These are phyloP conservation scores for Wickerhamiella spandovensis DNA, from an alignment of 805 yeast species.

Conservation along the genomic window DNA sequence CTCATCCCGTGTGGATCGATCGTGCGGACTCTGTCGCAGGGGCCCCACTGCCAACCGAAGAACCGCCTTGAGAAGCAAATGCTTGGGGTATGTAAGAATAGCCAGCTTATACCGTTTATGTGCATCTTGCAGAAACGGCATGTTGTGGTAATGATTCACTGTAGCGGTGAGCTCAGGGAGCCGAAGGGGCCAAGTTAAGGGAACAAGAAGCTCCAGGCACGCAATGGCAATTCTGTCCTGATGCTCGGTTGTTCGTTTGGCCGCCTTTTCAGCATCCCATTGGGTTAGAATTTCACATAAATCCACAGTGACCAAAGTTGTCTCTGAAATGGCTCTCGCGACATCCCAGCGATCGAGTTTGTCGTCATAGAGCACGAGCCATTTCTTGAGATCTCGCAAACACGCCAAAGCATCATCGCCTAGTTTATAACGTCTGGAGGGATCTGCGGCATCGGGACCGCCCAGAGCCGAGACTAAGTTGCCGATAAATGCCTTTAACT, in stretches of 20 bases:
- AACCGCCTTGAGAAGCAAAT: constrained; percentile 53
- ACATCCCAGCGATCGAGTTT: constrained; percentile 58
- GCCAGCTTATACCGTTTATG: constrained; percentile 62
- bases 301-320: constrained; percentile 61
- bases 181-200: constrained; percentile 75
- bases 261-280: constrained; percentile 40
- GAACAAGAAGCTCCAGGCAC: constrained; percentile 65
- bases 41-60: constrained; percentile 39
- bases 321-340: constrained; percentile 75
- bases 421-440: constrained; percentile 47
- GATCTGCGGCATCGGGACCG: constrained; percentile 56
- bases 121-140: constrained; percentile 45
- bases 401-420: constrained; percentile 86
- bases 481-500: constrained; percentile 51
- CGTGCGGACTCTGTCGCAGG: constrained; percentile 36
- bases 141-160: constrained; percentile 42
- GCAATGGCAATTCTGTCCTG: constrained; percentile 55
- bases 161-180: constrained; percentile 41
- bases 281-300: constrained; percentile 58
- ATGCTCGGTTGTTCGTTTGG: constrained; percentile 17
- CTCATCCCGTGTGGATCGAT: constrained; percentile 58
- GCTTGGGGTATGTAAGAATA: constrained; percentile 43
- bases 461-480: constrained; percentile 82
- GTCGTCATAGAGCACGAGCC: constrained; percentile 80
- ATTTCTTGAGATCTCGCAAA: constrained; percentile 71